Evolutionary conservation across 2,329 filamentous ascomycete species (phyloP).

Genomic region (Neoascochyta sp.): DNA sequence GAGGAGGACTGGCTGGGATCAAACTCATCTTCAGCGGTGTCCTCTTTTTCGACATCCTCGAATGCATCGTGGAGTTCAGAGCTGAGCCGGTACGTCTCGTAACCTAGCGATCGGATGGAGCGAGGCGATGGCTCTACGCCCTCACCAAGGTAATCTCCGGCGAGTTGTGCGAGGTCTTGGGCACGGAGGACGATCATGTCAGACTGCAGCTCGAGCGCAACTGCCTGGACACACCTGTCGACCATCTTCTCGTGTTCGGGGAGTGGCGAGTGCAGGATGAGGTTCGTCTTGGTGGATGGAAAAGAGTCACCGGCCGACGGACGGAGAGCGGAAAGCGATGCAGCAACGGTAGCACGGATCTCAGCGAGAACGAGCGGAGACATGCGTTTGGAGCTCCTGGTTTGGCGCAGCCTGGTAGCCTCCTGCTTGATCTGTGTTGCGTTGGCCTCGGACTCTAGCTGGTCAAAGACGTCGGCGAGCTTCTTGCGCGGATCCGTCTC

Average conservation of each 20-base stretch:
- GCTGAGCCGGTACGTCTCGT: slow-evolving; percentile 51
- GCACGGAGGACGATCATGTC: slow-evolving; percentile 67
- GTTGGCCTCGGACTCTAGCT: slow-evolving; percentile 12
- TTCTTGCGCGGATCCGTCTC: slow-evolving; percentile 12
- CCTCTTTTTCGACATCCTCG: slow-evolving; percentile 26
- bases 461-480: slow-evolving; percentile 12
- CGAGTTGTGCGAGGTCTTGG: slow-evolving; percentile 65
- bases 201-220: slow-evolving; percentile 60
- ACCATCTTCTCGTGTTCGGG: slow-evolving; percentile 54
- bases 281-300: slow-evolving; percentile 52
- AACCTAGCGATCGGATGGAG: slow-evolving; percentile 49
- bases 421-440: slow-evolving; percentile 14
- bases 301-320: slow-evolving; percentile 43
- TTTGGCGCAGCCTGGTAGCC: slow-evolving; percentile 11
- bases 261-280: slow-evolving; percentile 58
- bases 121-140: slow-evolving; percentile 49
- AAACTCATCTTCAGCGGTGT: slow-evolving; percentile 38
- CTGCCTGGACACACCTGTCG: slow-evolving; percentile 59
- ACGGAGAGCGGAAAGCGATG: slow-evolving; percentile 42
- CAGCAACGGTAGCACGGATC: slow-evolving; percentile 50
- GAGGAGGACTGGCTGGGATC: slow-evolving; percentile 20
- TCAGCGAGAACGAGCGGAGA: slow-evolving; percentile 39
- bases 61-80: slow-evolving; percentile 23
- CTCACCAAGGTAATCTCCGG: slow-evolving; percentile 67
- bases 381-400: slow-evolving; percentile 12